Conservation (phyloP, 768 basidiomycete species). For the Baorangia bicolor region DNA sequence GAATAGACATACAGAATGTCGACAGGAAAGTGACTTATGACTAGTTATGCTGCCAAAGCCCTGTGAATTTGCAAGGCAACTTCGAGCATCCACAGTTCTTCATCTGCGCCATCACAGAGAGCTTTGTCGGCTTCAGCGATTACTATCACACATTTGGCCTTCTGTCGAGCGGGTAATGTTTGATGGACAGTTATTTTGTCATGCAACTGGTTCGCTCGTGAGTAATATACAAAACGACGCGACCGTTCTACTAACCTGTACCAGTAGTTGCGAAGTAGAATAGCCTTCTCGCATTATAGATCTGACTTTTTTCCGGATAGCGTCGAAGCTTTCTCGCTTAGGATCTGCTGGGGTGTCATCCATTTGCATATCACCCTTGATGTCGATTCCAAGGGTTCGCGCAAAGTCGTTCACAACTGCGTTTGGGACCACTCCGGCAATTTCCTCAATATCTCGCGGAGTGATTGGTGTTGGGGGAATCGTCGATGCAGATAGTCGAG, state of each 20-base stretch:
- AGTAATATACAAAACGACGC: slow-evolving; percentile 5
- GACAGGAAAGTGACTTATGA: background rate
- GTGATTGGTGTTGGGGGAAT: slow-evolving; percentile 73
- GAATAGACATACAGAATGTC: too few relatives aligned
- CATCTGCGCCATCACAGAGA: slow-evolving; percentile 93
- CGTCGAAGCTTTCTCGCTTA: slow-evolving; percentile 48
- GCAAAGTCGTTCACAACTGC: slow-evolving; percentile 68
- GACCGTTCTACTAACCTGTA: slow-evolving; percentile 59
- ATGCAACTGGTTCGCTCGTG: slow-evolving; percentile 62
- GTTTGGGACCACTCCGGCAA: slow-evolving; percentile 92
- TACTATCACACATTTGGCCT: slow-evolving; percentile 74
- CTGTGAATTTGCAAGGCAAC: slow-evolving; percentile 80
- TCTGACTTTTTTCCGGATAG: slow-evolving; percentile 70
- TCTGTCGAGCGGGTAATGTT: slow-evolving; percentile 74
- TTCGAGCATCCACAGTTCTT: slow-evolving; percentile 93
- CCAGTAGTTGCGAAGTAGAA: slow-evolving; percentile 84
- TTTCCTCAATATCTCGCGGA: slow-evolving; percentile 85
- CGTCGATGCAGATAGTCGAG: slow-evolving; percentile 77
- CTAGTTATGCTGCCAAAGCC: slow-evolving; percentile 37
- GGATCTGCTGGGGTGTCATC: slow-evolving; percentile 31
- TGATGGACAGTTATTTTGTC: slow-evolving; percentile 86
- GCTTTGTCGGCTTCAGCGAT: slow-evolving; percentile 97
- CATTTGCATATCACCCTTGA: slow-evolving; percentile 52
- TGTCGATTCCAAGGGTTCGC: slow-evolving; percentile 68
- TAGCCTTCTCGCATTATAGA: slow-evolving; percentile 84